Evolutionary conservation across 2,329 filamentous ascomycete species (phyloP).

Genomic region (Neofusicoccum laricinum): DNA sequence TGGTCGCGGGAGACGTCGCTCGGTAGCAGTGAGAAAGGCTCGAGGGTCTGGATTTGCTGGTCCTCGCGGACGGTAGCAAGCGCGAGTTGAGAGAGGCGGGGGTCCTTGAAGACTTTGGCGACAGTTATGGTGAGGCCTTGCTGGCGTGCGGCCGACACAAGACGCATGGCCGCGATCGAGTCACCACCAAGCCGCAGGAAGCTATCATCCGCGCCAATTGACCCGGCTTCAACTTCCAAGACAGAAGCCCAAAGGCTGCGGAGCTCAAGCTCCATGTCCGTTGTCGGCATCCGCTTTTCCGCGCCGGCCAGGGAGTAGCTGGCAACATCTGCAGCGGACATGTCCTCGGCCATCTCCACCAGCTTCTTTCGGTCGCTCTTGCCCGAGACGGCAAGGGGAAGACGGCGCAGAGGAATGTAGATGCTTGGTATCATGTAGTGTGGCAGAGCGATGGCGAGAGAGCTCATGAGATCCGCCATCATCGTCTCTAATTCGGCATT

Average conservation of each 20-base stretch:
- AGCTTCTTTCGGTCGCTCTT: conserved; percentile 34
- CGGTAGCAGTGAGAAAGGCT: background rate
- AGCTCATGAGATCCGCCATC: background rate
- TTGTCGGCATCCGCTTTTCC: background rate
- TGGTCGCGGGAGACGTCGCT: background rate
- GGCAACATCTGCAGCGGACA: background rate
- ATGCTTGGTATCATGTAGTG: background rate
- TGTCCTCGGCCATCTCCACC: conserved; percentile 22
- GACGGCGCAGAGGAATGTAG: background rate
- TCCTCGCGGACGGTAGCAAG: background rate
- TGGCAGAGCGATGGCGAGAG: background rate
- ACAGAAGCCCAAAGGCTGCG: background rate
- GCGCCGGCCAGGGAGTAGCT: background rate
- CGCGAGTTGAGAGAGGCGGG: background rate
- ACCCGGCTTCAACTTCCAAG: background rate
- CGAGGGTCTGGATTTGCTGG: background rate
- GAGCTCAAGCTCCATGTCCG: background rate
- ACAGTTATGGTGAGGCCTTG: conserved; percentile 19
- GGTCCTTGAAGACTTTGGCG: conserved; percentile 22
- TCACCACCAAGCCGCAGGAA: conserved; percentile 43
- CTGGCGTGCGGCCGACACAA: background rate
- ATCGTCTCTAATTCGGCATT: background rate
- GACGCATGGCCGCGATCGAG: conserved; percentile 22
- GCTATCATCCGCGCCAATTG: conserved; percentile 35
- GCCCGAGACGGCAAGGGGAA: conserved; percentile 39